Base-by-base conservation (phyloP, 2,329 filamentous ascomycete genomes). In the Alternaria arbusti region DNA sequence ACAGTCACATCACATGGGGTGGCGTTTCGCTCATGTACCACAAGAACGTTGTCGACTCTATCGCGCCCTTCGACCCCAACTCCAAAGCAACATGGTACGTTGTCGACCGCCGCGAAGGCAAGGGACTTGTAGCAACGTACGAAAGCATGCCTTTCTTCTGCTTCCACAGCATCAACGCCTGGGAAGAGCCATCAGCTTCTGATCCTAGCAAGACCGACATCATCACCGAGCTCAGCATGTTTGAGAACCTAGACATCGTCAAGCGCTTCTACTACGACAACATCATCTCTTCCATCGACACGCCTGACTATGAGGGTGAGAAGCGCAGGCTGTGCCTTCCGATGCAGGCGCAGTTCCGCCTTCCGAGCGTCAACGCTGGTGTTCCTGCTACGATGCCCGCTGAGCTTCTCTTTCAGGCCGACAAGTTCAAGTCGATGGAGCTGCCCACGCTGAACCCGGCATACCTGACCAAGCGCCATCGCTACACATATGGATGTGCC, bases 121-220 rank as follows among this genome's bases (percentile, higher is more conserved):
- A 84, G 51, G 92, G 92, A 0, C 81, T 96, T 0, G 85, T 96
- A 0, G 90, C 88, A 8, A 87, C 85, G 2, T 94, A 91, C 71
- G 86, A 89, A 17, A 90, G 87, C 15, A 84, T 87, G 0, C 86
- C 91, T 0, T 89, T 89, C 50, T 96, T 94, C 82, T 90, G 88
- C 78, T 96, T 96, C 78, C 93, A 97, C 79, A 88, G 87, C 0
- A 83, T 93, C 74, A 96, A 96, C 69, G 87, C 91, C 0, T 96
- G 89, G 75, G 91, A 95, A 71, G 86, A 92, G 66, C 69, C 78
- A 0, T 82, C 78, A 0, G 57, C 76, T 4, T 68, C 57, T 20
- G 69, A 78, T 26, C 64, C 74, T 2, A 70, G 25, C 55, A 80
- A 83, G n/a, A 79, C 80, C 6, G 84, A 89, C 63, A 83, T 96